Base-by-base conservation (phyloP, 495 filamentous ascomycete species). In the Penicillium steckii region DNA sequence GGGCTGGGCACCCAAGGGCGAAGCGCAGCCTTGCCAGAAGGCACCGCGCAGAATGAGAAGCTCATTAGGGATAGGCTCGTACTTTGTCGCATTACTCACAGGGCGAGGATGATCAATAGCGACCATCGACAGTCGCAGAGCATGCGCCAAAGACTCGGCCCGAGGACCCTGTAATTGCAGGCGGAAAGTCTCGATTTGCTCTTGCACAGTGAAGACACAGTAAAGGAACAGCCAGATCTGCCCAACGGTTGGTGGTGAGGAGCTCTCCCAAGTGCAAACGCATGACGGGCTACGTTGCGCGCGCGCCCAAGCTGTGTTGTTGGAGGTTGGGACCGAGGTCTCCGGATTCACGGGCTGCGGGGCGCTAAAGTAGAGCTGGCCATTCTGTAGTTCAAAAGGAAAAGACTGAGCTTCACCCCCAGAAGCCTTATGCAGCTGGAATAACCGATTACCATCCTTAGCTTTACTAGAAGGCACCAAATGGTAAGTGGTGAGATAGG, bases 11-110 rank as follows among this genome's bases (percentile, higher is more conserved):
- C 81, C 81, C 30, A 82, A 73, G 21, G 82, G 82, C 1, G 79
- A 82, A 21, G 67, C 82, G 35, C 79, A 80, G 25, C 81, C 80
- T 56, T 85, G 82, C 80, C 81, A 85, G 68, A 85, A 85, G n/a
- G 79, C 52, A 12, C 38, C 50, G 48, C 57, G 52, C 37, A 55
- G 30, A 10, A 55, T 19, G 10, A 60, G 44, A 4, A 60, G 32
- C 32, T 60, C 52, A 29, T 55, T 60, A 18, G 48, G 38, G 17
- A 18, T 46, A 10, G 48, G 38, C 8, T 23, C 6, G 32, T 22
- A 46, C 17, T 45, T 17, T 2, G 29, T 33, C n/a, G 37, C 6
- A 48, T 60, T 47, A 68, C 46, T 53, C 26, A 46, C 30, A 9
- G 50, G 55, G 15, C 15, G 30, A 9, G 55, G 55, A 42, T 62